Conservation (phyloP, 2,329 filamentous ascomycete genomes). For the Diaporthe batatas region DNA sequence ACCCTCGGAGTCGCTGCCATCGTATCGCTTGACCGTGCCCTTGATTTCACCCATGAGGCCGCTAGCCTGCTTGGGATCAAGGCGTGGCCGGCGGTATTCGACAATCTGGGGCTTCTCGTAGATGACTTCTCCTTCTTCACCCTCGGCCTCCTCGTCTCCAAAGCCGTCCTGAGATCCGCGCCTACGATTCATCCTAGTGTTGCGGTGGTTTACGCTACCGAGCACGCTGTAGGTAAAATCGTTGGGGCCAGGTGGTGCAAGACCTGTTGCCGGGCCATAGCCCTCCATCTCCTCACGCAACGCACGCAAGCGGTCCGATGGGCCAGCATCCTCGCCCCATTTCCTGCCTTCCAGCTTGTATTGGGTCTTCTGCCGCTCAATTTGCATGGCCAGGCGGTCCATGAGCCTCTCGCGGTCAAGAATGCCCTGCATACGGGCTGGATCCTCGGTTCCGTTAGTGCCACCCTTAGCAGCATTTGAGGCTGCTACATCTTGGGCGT, state of each 20-base stretch:
- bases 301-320: constrained; percentile 91
- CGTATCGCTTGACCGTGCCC: constrained; percentile 79
- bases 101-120: constrained; percentile 86
- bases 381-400: constrained; percentile 92
- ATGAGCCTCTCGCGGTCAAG: constrained; percentile 93
- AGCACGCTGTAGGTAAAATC: constrained; percentile 81
- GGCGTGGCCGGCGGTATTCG: constrained; percentile 79
- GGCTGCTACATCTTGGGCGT: constrained; percentile 95
- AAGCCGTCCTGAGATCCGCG: constrained; percentile 47
- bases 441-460: constrained; percentile 72
- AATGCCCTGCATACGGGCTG: constrained; percentile 88
- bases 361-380: constrained; percentile 97
- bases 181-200: constrained; percentile 62
- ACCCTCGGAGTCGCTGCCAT: constrained; percentile 80
- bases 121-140: constrained; percentile 71
- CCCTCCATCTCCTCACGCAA: constrained; percentile 95
- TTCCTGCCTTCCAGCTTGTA: constrained; percentile 95
- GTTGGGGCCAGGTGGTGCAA: constrained; percentile 65
- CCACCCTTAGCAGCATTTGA: constrained; percentile 78
- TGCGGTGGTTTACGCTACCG: constrained; percentile 76
- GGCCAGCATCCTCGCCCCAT: constrained; percentile 85
- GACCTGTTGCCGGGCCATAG: constrained; percentile 56
- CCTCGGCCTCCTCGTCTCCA: constrained; percentile 63
- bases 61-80: constrained; percentile 74
- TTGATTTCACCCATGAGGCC: constrained; percentile 79